Evolutionary conservation across 208 protist genomes (phyloP).

Genomic region (Leishmania turanica): DNA sequence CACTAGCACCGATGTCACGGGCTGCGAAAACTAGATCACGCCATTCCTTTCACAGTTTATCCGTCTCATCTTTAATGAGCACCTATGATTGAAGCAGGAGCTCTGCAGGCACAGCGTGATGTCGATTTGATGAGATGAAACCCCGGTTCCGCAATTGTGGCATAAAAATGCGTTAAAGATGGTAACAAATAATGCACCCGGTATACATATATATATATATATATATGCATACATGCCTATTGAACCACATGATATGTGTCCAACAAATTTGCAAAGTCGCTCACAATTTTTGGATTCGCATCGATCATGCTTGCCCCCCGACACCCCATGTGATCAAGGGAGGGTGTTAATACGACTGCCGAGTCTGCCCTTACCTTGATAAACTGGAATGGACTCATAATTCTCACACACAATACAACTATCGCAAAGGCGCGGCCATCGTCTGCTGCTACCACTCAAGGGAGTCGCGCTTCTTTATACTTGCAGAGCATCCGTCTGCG

Average conservation of each 20-base stretch:
- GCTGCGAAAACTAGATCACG: constrained; percentile 35
- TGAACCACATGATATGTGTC: constrained; percentile 19
- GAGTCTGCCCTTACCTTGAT: constrained; percentile 1
- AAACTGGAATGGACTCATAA: constrained; percentile 23
- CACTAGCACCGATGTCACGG: constrained; percentile 18
- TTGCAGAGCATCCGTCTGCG: constrained; percentile 21
- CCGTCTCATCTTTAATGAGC: constrained; percentile 38
- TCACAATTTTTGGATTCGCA: constrained; percentile 28
- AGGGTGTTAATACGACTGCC: constrained; percentile 1
- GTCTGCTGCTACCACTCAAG: background rate
- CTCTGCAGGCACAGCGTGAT: constrained; percentile 39
- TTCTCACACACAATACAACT: constrained; percentile 25
- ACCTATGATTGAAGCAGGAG: constrained; percentile 57
- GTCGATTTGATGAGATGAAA: constrained; percentile 11
- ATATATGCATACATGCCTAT: background rate
- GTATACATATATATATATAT: background rate
- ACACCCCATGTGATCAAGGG: constrained; percentile 42
- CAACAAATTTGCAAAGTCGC: constrained; percentile 32
- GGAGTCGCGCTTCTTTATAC: constrained; percentile 14
- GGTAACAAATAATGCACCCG: constrained; percentile 23
- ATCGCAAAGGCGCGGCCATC: constrained; percentile 15
- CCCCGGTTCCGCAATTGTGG: constrained; percentile 48
- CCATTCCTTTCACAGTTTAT: constrained; percentile 22
- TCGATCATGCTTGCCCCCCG: constrained; percentile 31
- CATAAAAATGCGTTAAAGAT: constrained; percentile 44